Conservation (phyloP, 73 alveolate genomes). For the Effrenium voratum region DNA sequence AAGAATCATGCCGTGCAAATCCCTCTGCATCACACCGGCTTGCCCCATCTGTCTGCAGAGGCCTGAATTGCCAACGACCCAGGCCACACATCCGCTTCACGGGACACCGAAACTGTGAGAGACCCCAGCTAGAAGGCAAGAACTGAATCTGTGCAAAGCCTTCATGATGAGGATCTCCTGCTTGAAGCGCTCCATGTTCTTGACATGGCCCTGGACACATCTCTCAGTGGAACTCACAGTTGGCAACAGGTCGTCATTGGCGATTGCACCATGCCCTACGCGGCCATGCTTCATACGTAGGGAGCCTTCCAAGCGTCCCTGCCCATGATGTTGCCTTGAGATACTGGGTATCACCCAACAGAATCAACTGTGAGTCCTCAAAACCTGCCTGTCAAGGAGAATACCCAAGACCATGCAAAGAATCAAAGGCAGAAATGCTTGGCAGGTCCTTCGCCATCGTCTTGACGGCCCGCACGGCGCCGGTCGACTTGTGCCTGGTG, state of each 20-base stretch:
- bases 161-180: constrained; percentile 93
- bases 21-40: not conserved
- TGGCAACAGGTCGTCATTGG: too few relatives aligned
- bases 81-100: not conserved
- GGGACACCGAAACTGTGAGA: not conserved
- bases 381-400: too few relatives aligned
- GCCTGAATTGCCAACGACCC: not conserved
- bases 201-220: constrained; percentile 71
- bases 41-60: not conserved
- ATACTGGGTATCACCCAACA: too few relatives aligned
- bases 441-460: constrained; percentile 94
- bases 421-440: too few relatives aligned
- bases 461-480: constrained; percentile 85
- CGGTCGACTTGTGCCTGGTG: constrained; percentile 58
- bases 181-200: constrained; percentile 84
- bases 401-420: too few relatives aligned
- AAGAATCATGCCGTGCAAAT: not conserved
- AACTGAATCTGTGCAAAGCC: not conserved
- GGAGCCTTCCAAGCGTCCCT: too few relatives aligned
- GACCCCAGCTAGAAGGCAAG: not conserved
- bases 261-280: too few relatives aligned
- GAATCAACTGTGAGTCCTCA: too few relatives aligned
- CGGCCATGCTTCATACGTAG: too few relatives aligned
- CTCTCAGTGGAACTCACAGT: not conserved
- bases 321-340: too few relatives aligned